Evolutionary conservation across 2,329 filamentous ascomycete genomes (phyloP).

Genomic region (Aspergillus sclerotialis): DNA sequence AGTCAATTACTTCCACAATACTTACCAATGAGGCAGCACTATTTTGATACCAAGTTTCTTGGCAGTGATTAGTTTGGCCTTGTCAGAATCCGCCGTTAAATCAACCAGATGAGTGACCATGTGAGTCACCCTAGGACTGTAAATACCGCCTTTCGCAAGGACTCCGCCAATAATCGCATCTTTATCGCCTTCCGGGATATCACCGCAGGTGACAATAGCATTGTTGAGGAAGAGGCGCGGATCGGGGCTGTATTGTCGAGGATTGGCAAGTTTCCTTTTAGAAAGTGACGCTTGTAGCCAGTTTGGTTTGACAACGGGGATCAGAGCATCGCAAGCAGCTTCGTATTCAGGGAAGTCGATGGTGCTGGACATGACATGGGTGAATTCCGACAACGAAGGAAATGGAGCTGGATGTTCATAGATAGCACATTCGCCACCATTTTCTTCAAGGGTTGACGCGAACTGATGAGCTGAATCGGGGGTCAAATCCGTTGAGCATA

Average conservation of each 20-base stretch:
- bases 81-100: slow-evolving; percentile 65
- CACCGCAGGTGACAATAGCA: slow-evolving; percentile 73
- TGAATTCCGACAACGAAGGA: slow-evolving; percentile 42
- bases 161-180: slow-evolving; percentile 89
- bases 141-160: slow-evolving; percentile 79
- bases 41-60: slow-evolving; percentile 70
- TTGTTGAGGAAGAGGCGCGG: slow-evolving; percentile 84
- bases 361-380: slow-evolving; percentile 65
- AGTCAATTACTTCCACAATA: slow-evolving; percentile 13
- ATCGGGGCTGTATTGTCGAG: slow-evolving; percentile 83
- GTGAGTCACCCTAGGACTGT: slow-evolving; percentile 63
- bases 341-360: slow-evolving; percentile 89
- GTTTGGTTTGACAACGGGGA: slow-evolving; percentile 72
- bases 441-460: slow-evolving; percentile 37
- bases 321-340: slow-evolving; percentile 65
- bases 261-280: slow-evolving; percentile 64
- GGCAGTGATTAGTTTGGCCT: slow-evolving; percentile 49
- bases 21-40: slow-evolving; percentile 84
- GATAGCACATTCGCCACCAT: slow-evolving; percentile 44
- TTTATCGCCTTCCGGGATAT: slow-evolving; percentile 77
- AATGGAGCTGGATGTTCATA: slow-evolving; percentile 31
- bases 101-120: slow-evolving; percentile 85
- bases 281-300: slow-evolving; percentile 71
- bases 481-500: slow-evolving; percentile 35
- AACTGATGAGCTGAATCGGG: slow-evolving; percentile 36